A percentile compares a stretch with the other conserved stretches of the same genome.
phyloP scores from a whole-genome alignment of 2,329 filamentous ascomycete species.

The Fusarium chuoi region DNA sequence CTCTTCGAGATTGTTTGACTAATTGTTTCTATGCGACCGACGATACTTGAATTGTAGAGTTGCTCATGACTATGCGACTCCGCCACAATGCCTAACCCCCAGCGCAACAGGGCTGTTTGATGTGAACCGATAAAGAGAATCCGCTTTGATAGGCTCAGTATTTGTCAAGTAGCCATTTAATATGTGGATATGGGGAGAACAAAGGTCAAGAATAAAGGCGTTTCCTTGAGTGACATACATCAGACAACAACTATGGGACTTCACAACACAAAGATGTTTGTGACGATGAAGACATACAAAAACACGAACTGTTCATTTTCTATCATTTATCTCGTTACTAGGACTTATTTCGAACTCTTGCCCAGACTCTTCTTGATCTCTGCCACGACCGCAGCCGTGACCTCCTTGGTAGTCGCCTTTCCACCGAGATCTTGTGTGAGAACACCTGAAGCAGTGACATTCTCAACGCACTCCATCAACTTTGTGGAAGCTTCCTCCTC shows the following conservation, averaged over 20 bases:
- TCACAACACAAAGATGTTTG: not conserved
- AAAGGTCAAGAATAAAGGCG: not conserved
- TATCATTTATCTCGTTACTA: not conserved
- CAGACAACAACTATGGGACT: not conserved
- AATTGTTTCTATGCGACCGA: too few species aligned
- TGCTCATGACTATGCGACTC: not conserved
- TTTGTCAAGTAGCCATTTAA: rapidly evolving
- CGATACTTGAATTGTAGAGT: not conserved
- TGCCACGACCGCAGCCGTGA: slow-evolving; percentile 48
- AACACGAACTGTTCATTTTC: not conserved
- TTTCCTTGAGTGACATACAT: not conserved
- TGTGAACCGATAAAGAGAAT: rapidly evolving
- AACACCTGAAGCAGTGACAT: slow-evolving; percentile 62
- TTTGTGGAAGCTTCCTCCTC: slow-evolving; percentile 60
- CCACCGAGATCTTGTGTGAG: slow-evolving; percentile 66
- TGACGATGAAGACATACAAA: not conserved
- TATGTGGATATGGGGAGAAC: not conserved
- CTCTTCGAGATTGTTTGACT: not conserved
- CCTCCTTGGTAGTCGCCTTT: slow-evolving; percentile 49
- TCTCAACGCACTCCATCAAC: slow-evolving; percentile 63
- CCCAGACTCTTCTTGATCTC: slow-evolving; percentile 34
- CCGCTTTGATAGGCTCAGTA: too few species aligned
- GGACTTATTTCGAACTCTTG: slow-evolving; percentile 3
- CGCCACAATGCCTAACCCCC: too few species aligned
- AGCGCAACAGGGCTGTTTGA: not conserved